Percentiles rank a stretch among this genome's conserved stretches.
Conservation (phyloP, 2,329 filamentous ascomycete species). For the Laburnicola sp. region DNA sequence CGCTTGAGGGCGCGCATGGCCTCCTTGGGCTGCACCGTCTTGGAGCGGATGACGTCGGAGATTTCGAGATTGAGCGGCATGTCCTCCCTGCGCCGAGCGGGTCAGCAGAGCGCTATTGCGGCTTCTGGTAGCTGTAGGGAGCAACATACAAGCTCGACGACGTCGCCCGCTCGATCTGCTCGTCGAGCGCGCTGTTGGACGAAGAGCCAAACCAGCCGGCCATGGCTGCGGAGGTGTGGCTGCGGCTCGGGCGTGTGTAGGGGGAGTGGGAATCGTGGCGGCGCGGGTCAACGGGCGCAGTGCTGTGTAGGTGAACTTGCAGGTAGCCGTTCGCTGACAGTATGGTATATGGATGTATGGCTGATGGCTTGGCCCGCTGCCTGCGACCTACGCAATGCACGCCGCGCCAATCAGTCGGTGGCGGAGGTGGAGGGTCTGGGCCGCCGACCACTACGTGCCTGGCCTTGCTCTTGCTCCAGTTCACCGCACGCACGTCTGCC, state of each 20-base stretch:
- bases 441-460: too few relatives aligned
- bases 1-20: slow-evolving; percentile 96
- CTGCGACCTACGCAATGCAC: too few relatives aligned
- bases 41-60: slow-evolving; percentile 94
- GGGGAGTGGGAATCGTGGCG: background rate
- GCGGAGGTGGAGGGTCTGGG: too few relatives aligned
- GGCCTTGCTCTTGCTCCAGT: too few relatives aligned
- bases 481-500: background rate
- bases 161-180: slow-evolving; percentile 95
- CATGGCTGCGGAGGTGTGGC: slow-evolving; percentile 59
- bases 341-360: too few relatives aligned
- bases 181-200: slow-evolving; percentile 86
- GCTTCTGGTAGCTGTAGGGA: background rate
- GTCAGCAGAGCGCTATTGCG: slow-evolving; percentile 15
- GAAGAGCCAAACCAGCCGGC: slow-evolving; percentile 90
- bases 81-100: slow-evolving; percentile 68
- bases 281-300: too few relatives aligned
- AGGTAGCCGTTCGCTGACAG: too few relatives aligned
- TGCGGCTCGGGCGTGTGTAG: background rate
- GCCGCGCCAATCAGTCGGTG: too few relatives aligned
- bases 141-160: slow-evolving; percentile 80
- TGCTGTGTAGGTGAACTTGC: too few relatives aligned
- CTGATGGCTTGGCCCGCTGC: too few relatives aligned
- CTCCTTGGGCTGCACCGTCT: slow-evolving; percentile 95
- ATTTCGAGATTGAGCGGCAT: slow-evolving; percentile 98